phyloP scores from a whole-genome alignment of 352 stramenopile species.

The Saprolegnia diclina region DNA sequence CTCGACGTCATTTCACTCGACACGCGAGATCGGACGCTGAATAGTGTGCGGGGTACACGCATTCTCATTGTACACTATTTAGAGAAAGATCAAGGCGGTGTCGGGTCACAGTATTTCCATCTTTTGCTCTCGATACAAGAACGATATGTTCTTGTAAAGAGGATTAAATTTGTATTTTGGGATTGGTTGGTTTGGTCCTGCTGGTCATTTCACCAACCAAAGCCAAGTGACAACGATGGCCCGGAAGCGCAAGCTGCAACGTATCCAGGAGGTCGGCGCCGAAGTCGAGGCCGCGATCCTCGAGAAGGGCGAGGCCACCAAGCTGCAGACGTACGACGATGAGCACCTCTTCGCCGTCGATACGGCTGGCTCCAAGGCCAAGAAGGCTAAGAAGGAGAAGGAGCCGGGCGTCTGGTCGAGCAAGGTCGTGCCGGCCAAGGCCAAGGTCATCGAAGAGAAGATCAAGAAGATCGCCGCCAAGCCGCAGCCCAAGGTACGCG shows the following conservation, averaged over 20 bases:
- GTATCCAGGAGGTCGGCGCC: constrained; percentile 41
- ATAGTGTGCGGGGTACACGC: too few relatives aligned
- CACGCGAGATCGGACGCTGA: too few relatives aligned
- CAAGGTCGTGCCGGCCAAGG: constrained; percentile 21
- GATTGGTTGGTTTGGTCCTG: constrained; percentile 22
- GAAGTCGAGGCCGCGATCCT: constrained; percentile 73
- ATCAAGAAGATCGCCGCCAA: constrained; percentile 38
- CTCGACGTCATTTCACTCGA: too few relatives aligned
- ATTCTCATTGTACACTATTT: background rate
- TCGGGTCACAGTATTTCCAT: background rate
- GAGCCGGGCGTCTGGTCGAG: constrained; percentile 18
- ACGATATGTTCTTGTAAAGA: constrained; percentile 11
- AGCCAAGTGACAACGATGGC: constrained; percentile 17
- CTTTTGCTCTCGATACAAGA: background rate
- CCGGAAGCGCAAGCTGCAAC: constrained; percentile 29
- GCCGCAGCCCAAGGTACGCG: background rate
- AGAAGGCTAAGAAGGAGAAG: constrained; percentile 46
- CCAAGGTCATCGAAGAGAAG: constrained; percentile 20
- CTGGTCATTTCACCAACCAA: constrained; percentile 20
- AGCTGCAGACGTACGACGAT: constrained; percentile 62
- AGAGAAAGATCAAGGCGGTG: background rate
- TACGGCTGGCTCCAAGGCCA: constrained; percentile 56
- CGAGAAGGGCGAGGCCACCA: constrained; percentile 69
- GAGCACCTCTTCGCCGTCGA: constrained; percentile 81
- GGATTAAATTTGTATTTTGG: constrained; percentile 16